Conservation (phyloP, 2,329 filamentous ascomycete genomes). For the Neurospora sp. region DNA sequence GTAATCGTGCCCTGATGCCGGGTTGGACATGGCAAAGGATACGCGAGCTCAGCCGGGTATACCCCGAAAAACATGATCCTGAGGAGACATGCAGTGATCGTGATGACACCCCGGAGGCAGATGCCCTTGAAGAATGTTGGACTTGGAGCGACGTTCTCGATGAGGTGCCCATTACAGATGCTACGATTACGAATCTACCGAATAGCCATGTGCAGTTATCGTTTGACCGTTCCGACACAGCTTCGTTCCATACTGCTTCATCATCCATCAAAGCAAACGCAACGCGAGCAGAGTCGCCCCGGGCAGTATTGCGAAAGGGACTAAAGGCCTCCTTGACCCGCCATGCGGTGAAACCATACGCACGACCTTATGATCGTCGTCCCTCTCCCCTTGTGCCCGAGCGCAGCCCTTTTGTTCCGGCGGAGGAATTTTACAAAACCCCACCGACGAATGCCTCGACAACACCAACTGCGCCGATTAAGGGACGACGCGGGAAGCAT, state of each 20-base stretch:
- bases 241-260: conserved; percentile 7
- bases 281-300: conserved; percentile 30
- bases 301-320: conserved; percentile 22
- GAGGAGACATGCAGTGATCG: conserved; percentile 23
- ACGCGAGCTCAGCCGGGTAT: conserved; percentile 50
- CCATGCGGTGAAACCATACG: background rate
- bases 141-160: conserved; percentile 56
- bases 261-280: background rate
- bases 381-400: conserved; percentile 27
- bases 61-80: conserved; percentile 29
- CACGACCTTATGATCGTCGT: conserved; percentile 24
- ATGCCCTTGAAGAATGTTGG: conserved; percentile 59
- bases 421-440: background rate
- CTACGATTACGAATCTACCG: conserved; percentile 33
- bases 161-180: conserved; percentile 34
- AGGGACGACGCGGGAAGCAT: conserved; percentile 47
- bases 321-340: conserved; percentile 28
- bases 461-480: conserved; percentile 28
- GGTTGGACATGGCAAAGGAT: conserved; percentile 66
- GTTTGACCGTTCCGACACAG: conserved; percentile 28
- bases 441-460: conserved; percentile 7
- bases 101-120: conserved; percentile 45
- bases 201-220: conserved; percentile 29
- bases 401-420: conserved; percentile 21
- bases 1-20: conserved; percentile 35